phyloP scores from a whole-genome alignment of 441 rosid species.

The Erysimum pusillum region DNA sequence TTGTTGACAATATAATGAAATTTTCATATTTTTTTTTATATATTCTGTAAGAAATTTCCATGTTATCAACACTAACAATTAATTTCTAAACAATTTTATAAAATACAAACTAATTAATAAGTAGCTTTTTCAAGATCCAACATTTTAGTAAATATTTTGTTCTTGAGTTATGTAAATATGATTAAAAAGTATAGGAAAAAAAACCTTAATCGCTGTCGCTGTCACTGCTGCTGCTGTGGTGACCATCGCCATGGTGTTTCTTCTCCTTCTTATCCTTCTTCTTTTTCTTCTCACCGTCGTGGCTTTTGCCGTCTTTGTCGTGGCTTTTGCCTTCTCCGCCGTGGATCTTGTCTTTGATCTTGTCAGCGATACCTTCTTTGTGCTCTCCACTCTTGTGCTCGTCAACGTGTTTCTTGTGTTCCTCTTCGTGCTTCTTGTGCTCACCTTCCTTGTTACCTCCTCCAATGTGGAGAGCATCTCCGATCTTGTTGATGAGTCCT shows the following conservation, averaged over 20 bases:
- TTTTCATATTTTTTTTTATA: no score
- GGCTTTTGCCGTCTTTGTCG: slow-evolving; percentile 41
- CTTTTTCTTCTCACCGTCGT: slow-evolving; percentile 52
- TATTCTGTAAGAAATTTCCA: no score
- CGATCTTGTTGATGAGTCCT: slow-evolving; percentile 82
- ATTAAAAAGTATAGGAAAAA: not conserved
- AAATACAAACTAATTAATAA: not conserved
- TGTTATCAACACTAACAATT: no score
- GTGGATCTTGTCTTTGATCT: slow-evolving; percentile 80
- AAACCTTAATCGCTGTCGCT: slow-evolving; percentile 69
- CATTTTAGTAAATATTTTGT: not conserved
- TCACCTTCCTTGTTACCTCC: slow-evolving; percentile 60
- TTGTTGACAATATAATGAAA: no score
- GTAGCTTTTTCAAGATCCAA: not conserved
- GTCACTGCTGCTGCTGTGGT: slow-evolving; percentile 72
- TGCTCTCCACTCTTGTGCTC: slow-evolving; percentile 52
- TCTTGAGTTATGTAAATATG: not conserved
- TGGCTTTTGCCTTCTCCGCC: slow-evolving; percentile 52
- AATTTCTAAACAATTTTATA: no score
- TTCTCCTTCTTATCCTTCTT: slow-evolving; percentile 63
- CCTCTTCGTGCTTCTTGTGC: slow-evolving; percentile 50
- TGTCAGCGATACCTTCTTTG: slow-evolving; percentile 70
- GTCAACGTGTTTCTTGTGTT: slow-evolving; percentile 47
- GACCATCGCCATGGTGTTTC: slow-evolving; percentile 56
- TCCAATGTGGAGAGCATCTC: slow-evolving; percentile 78